Evolutionary conservation across 148 eudicot species (phyloP), one percentile per base, ranked within the genome.

Genomic region (Rhododendron simsii): DNA sequence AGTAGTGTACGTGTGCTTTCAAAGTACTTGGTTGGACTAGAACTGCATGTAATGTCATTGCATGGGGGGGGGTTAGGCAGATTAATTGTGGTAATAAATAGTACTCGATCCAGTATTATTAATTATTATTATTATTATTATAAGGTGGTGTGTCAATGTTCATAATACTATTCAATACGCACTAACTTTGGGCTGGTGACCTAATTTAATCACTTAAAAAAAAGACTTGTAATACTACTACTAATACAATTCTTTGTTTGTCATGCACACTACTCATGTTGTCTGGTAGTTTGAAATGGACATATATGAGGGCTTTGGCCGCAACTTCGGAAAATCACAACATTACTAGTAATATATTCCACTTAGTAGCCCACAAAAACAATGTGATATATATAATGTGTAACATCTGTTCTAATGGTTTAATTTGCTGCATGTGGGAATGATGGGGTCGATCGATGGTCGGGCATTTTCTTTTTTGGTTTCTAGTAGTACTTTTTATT

Each of bases 291-390:
- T 84, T 84, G 85, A 84, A 57, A 73, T 48, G 33, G 85, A 48
- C 85, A 65, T 65, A 5, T 41, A 41, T 41, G 7, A 5, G 41
- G 33, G 26, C 14, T 9, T 63, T 83, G 57, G 41, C 57, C 37
- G 53, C 53, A 82, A 83, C 85, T 74, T 4, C 39, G 84, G 57
- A 65, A 55, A 67, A 67, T 39, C 85, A 83, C 78, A 77, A 9
- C 50, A 47, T 47, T 8, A n/a, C n/a, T n/a, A n/a, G n/a, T n/a
- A 47, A 47, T 7, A 47, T 7, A 8, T 8, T 12, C 8, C 33
- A 14, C 33, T 28, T 41, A 41, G 44, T 41, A 4, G 11, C 30
- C 13, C 71, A 26, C 15, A 10, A 26, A 63, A 26, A 10, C 30
- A 67, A 67, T 26, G 33, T n/a, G 73, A 30, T 35, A 15, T 30